Conservation (phyloP, 441 rosid genomes). For the Populus trichocarpa region DNA sequence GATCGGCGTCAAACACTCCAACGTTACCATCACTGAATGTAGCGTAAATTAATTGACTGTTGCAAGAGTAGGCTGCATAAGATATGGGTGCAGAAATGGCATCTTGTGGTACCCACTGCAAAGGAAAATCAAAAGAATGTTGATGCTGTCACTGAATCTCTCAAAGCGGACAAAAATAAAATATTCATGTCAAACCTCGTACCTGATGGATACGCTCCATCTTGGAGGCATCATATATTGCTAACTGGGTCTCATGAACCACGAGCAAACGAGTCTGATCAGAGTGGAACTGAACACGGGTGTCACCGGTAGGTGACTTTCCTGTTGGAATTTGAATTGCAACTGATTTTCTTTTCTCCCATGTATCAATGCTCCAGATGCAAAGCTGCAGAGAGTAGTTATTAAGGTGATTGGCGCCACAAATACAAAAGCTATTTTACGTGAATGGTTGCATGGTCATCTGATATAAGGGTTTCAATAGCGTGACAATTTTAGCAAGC, state of each 20-base stretch:
- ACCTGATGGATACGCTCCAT: conserved; percentile 85
- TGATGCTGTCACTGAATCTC: neutral
- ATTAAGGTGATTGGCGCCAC: neutral
- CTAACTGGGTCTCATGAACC: conserved; percentile 85
- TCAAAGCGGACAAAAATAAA: neutral
- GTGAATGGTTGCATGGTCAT: neutral
- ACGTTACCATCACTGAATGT: conserved; percentile 76
- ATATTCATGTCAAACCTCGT: conserved; percentile 9
- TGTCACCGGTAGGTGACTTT: conserved; percentile 65
- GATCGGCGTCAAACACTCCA: conserved; percentile 81
- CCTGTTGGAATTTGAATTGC: conserved; percentile 69
- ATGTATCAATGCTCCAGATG: conserved; percentile 85
- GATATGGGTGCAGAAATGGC: conserved; percentile 67
- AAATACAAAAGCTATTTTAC: neutral
- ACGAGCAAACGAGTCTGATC: conserved; percentile 81
- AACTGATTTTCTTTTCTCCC: conserved; percentile 88
- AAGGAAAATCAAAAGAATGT: conserved; percentile 9
- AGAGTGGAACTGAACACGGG: conserved; percentile 77
- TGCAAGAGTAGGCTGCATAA: conserved; percentile 71
- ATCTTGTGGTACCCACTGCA: conserved; percentile 92
- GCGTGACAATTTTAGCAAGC: neutral
- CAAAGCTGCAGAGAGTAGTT: conserved; percentile 48
- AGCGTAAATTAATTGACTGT: conserved; percentile 77
- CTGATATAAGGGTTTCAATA: neutral
- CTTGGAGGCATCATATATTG: conserved; percentile 81